Evolutionary conservation across 345 rosid species (phyloP).

Genomic region (Gossypium raimondii): DNA sequence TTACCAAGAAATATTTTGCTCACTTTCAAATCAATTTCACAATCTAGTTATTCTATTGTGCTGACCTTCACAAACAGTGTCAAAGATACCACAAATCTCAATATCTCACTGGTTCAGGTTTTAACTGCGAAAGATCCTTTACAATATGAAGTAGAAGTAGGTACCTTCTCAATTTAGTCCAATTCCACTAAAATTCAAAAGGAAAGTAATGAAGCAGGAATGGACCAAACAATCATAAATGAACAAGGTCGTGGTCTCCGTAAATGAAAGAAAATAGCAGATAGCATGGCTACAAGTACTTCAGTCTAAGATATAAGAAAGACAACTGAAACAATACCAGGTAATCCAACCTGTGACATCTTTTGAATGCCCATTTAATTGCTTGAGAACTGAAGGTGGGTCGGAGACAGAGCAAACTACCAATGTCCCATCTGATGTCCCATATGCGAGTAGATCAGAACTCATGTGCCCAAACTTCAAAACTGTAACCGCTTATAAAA

Average conservation of each 20-base stretch:
- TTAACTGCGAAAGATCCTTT: background rate
- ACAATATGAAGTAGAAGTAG: background rate
- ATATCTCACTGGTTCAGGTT: background rate
- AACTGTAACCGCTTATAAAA: conserved; percentile 70
- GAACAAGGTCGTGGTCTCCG: background rate
- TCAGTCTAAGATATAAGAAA: conserved; percentile 30
- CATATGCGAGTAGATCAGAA: conserved; percentile 91
- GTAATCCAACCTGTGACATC: conserved; percentile 98
- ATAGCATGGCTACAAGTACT: conserved; percentile 10
- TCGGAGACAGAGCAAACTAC: conserved; percentile 76
- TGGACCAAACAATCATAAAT: background rate
- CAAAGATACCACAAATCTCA: background rate
- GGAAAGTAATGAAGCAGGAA: background rate
- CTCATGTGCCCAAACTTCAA: conserved; percentile 94
- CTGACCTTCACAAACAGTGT: background rate
- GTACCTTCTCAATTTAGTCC: background rate
- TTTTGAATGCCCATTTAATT: conserved; percentile 45
- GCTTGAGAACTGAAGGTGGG: conserved; percentile 6
- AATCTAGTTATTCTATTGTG: background rate
- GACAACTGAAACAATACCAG: conserved; percentile 58
- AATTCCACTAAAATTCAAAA: conserved; percentile 4
- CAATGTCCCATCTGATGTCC: conserved; percentile 91
- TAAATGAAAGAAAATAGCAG: conserved; percentile 16
- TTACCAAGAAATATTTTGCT: background rate
- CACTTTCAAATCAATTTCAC: background rate